Base-by-base conservation (phyloP, 345 rosid species). In the Populus deltoides region DNA sequence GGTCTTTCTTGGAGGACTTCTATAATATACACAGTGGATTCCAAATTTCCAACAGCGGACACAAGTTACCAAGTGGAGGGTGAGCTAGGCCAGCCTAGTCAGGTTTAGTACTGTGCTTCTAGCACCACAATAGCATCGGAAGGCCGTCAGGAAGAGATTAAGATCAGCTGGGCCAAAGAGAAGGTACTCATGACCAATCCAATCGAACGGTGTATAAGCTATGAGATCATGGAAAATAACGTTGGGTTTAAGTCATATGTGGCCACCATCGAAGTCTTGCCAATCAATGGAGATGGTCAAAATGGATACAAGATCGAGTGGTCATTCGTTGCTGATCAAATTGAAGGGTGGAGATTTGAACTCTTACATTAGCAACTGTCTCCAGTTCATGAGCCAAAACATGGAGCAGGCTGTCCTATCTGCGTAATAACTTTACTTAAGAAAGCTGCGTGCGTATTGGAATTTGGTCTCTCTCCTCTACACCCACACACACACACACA, bases 261-360 rank as follows among this genome's bases (percentile, higher is more conserved):
- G 72, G 88, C 92, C 7, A 88, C 90, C 8, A 36, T 86, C 35
- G 82, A 78, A 70, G 89, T 86, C 11, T 63, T 72, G 53, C 83
- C 85, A 0, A 22, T 47, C 24, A 13, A 25, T 12, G 31, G 74
- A 11, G 78, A 71, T 0, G 84, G 43, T 57, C 51, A 1, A n/a
- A 25, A 6, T 20, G 69, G 69, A n/a, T 62, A 70, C n/a, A 27
- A 25, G 57, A 38, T 74, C 9, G 70, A 74, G 38, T 74, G 77
- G 77, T 74, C 77, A 24, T 74, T 25, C 31, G 4, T 24, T 69
- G 13, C 18, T 2, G 97, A 93, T 81, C 94, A 91, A 16, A 61
- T 85, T 29, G 85, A 83, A 75, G 95, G 93, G 53, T 86, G 90
- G 90, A 81, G 53, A 65, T 71, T 80, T 90, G 39, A 77, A 61